Evolutionary conservation across 2,329 filamentous ascomycete genomes (phyloP).

Genomic region (Akanthomyces lecanii): DNA sequence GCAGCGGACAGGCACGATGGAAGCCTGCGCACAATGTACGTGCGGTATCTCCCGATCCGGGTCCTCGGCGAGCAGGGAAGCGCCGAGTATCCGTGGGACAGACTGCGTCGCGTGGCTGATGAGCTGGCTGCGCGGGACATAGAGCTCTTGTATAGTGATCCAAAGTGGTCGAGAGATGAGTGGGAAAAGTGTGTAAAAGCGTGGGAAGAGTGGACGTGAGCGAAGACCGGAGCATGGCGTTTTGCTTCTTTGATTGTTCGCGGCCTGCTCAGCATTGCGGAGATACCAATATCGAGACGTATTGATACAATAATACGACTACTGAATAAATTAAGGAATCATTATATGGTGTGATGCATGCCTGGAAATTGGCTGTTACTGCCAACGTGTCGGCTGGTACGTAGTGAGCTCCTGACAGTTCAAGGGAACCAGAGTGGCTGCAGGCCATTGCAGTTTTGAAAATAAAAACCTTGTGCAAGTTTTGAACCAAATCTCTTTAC

Average conservation of each 20-base stretch:
- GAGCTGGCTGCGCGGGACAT: not conserved
- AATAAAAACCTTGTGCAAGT: too few species aligned
- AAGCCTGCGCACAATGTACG: not conserved
- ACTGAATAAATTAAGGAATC: not conserved
- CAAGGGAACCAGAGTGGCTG: too few species aligned
- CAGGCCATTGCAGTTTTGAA: too few species aligned
- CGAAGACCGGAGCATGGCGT: not conserved
- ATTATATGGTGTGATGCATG: too few species aligned
- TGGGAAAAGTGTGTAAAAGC: not conserved
- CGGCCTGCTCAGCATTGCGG: not conserved
- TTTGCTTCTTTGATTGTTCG: not conserved
- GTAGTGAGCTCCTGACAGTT: too few species aligned
- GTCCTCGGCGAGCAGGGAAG: constrained; percentile 3
- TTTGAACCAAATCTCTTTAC: too few species aligned
- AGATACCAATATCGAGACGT: not conserved
- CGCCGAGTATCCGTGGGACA: constrained; percentile 5
- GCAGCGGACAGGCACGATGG: not conserved
- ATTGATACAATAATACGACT: not conserved
- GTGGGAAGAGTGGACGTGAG: not conserved
- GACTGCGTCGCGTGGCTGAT: not conserved
- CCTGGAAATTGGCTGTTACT: too few species aligned
- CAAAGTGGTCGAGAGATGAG: constrained; percentile 2
- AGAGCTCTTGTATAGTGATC: not conserved
- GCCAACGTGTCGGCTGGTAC: too few species aligned
- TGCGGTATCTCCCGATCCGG: not conserved